These are phyloP conservation scores for Bidens hawaiensis DNA, from an alignment of 140 eudicot genomes.

Conservation along the genomic window DNA sequence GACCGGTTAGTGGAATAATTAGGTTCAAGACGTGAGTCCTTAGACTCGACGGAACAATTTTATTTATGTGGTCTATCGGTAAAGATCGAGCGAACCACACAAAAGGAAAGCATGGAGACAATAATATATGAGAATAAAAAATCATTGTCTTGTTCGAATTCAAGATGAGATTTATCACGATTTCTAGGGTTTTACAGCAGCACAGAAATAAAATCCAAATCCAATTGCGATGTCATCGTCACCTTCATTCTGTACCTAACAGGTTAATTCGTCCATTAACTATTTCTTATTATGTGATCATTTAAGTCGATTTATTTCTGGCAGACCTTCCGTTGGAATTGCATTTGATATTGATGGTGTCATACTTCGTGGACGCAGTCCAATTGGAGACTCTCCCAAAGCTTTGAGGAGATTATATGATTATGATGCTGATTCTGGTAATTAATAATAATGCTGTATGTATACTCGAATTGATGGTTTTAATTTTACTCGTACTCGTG, in stretches of 20 bases:
- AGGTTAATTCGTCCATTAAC: conserved; percentile 14
- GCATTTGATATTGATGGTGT: conserved; percentile 78
- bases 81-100: no score
- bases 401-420: conserved; percentile 46
- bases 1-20: no score
- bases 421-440: conserved; percentile 55
- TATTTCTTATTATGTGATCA: neutral
- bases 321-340: conserved; percentile 50
- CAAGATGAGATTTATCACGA: conserved; percentile 33
- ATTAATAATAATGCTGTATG: conserved; percentile 14
- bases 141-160: neutral
- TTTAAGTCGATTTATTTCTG: conserved; percentile 1
- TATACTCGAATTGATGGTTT: no score
- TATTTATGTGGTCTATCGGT: no score
- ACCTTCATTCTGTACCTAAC: conserved; percentile 25
- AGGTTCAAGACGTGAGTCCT: no score
- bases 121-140: no score
- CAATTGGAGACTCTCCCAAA: conserved; percentile 51
- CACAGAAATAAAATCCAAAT: conserved; percentile 22
- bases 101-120: no score
- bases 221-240: conserved; percentile 18
- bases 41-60: no score
- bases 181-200: conserved; percentile 24
- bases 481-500: no score
- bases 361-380: conserved; percentile 52